These are phyloP conservation scores for Dalechampia spathulata DNA, from an alignment of 441 rosid genomes.

Conservation along the genomic window DNA sequence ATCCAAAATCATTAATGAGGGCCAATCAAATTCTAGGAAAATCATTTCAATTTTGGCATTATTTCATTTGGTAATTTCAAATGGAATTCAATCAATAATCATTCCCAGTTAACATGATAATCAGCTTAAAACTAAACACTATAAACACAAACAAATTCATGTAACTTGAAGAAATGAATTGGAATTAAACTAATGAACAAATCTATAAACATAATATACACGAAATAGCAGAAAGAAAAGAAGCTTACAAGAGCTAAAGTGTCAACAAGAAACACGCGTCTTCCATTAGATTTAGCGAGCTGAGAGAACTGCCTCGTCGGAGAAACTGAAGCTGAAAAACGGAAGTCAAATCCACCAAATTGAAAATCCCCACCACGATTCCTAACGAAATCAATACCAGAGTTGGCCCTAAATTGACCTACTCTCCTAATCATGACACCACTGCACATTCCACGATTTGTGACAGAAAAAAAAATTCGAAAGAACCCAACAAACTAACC, in stretches of 20 bases:
- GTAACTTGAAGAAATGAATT: too few species aligned
- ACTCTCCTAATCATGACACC: constrained; percentile 28
- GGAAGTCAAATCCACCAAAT: constrained; percentile 15
- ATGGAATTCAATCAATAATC: too few species aligned
- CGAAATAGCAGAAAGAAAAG: background rate
- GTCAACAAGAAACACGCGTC: constrained; percentile 76
- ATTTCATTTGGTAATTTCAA: too few species aligned
- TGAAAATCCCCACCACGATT: constrained; percentile 15
- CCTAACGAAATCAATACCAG: constrained; percentile 20
- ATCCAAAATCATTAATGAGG: too few species aligned
- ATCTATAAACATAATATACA: background rate
- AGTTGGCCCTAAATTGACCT: constrained; percentile 34
- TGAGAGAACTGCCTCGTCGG: constrained; percentile 42
- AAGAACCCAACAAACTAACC: too few species aligned
- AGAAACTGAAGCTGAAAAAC: constrained; percentile 19
- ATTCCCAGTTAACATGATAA: too few species aligned
- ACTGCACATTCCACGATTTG: constrained; percentile 36
- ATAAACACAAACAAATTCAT: background rate
- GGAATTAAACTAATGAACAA: too few species aligned
- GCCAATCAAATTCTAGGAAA: too few species aligned
- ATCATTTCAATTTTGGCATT: too few species aligned
- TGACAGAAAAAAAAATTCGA: too few species aligned
- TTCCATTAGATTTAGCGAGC: constrained; percentile 44
- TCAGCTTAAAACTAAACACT: background rate
- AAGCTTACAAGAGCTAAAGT: constrained; percentile 69